Evolutionary conservation across 768 basidiomycete species (phyloP).

Genomic region (Suillus sp.): DNA sequence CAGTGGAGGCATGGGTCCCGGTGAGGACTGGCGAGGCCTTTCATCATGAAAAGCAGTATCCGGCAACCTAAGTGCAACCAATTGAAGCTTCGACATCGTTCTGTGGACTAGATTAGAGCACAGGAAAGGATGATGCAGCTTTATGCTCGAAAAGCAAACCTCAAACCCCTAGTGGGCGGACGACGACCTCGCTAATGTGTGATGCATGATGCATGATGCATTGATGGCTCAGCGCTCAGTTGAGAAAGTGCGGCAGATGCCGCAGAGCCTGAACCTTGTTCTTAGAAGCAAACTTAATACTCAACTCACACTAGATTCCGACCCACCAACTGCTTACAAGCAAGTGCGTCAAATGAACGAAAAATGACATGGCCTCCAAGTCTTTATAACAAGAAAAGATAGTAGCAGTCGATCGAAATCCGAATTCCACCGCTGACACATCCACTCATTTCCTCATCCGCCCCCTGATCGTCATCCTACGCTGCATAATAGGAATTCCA

Average conservation of each 20-base stretch:
- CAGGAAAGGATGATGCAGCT: no score
- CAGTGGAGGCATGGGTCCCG: no score
- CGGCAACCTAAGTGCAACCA: not conserved
- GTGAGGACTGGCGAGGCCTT: no score
- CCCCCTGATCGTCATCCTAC: slow-evolving; percentile 32
- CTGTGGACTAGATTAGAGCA: no score
- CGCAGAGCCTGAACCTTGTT: no score
- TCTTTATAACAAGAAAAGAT: not conserved
- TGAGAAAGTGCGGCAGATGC: not conserved
- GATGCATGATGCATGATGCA: no score
- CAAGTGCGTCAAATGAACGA: not conserved
- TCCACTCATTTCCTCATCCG: slow-evolving; percentile 20
- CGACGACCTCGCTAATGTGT: no score
- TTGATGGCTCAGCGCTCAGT: no score
- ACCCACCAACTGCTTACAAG: not conserved
- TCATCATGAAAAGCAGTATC: no score
- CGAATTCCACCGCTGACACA: not conserved
- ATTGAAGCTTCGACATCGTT: not conserved
- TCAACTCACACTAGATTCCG: not conserved
- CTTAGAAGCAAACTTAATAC: not conserved
- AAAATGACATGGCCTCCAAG: not conserved
- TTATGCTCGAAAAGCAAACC: no score
- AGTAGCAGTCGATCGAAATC: not conserved
- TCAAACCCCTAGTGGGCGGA: no score
- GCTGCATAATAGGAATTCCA: slow-evolving; percentile 31